Conservation (phyloP, 306 rosid species). For the Vigna mungo region DNA sequence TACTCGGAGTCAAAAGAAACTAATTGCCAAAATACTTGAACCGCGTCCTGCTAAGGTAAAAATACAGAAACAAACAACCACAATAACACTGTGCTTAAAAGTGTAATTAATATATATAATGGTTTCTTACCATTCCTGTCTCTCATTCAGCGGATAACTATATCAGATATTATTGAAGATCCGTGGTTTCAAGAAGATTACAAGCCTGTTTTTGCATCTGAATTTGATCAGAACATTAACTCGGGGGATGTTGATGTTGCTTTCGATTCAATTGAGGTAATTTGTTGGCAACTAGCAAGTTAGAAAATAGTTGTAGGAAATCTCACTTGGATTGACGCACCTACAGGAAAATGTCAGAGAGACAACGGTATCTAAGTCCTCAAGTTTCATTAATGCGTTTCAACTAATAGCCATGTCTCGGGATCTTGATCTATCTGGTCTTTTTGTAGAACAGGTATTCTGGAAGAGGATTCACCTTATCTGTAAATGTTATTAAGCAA, state of each 20-base stretch:
- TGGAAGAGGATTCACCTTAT: conserved; percentile 10
- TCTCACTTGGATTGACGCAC: conserved; percentile 6
- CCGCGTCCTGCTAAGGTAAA: conserved; percentile 64
- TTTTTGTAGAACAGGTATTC: conserved; percentile 75
- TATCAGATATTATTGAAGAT: conserved; percentile 64
- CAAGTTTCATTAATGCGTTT: conserved; percentile 90
- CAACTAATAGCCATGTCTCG: conserved; percentile 83
- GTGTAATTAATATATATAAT: neutral
- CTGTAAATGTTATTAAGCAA: neutral
- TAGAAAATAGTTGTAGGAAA: conserved; percentile 3
- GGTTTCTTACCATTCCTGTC: conserved; percentile 27
- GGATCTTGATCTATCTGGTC: conserved; percentile 85
- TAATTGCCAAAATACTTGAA: conserved; percentile 67
- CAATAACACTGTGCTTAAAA: neutral
- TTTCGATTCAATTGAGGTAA: conserved; percentile 68
- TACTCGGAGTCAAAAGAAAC: conserved; percentile 64
- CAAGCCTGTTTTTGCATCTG: conserved; percentile 53
- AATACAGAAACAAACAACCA: conserved; percentile 28
- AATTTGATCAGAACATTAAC: conserved; percentile 47
- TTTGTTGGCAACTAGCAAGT: conserved; percentile 24
- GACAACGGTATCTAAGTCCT: conserved; percentile 54
- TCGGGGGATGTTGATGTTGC: conserved; percentile 61
- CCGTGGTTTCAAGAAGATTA: conserved; percentile 81
- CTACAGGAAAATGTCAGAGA: conserved; percentile 57
- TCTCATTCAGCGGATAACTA: conserved; percentile 62